A percentile compares a stretch with the other conserved stretches of the same genome.
phyloP scores from a whole-genome alignment of 163 green algal species.

The Trebouxia gelatinosa region DNA sequence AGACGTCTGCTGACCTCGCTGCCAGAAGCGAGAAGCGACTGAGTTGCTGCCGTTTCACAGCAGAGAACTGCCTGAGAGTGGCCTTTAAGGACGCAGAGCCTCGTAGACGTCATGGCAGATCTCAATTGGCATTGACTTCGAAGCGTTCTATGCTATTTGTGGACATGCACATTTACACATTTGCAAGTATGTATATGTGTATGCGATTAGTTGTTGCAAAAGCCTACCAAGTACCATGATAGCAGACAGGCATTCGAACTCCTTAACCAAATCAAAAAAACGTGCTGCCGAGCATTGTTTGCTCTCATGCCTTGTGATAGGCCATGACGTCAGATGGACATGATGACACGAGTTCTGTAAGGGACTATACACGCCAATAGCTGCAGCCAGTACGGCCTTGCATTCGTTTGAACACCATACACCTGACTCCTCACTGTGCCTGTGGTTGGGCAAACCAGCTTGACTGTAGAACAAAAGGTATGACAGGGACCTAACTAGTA shows the following conservation, averaged over 20 bases:
- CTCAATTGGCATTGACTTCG: too few relatives aligned
- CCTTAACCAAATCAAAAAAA: neutral
- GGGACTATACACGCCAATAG: neutral
- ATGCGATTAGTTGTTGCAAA: neutral
- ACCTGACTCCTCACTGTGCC: neutral
- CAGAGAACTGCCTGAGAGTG: neutral
- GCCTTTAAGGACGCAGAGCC: neutral
- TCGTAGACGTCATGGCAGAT: neutral
- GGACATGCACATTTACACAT: neutral
- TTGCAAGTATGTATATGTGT: neutral
- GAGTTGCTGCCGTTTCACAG: neutral
- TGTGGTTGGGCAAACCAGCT: neutral
- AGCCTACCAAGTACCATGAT: neutral
- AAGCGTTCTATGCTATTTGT: too few relatives aligned
- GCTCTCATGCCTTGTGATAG: too few relatives aligned
- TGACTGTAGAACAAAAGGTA: neutral
- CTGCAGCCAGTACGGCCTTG: neutral
- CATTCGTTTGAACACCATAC: too few relatives aligned
- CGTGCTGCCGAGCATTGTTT: too few relatives aligned
- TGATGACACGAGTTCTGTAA: neutral
- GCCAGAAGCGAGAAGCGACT: neutral
- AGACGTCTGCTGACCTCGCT: neutral
- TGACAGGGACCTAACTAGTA: slow-evolving; percentile 22
- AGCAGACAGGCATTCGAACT: neutral
- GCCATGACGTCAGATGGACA: neutral